Evolutionary conservation across 2,329 filamentous ascomycete genomes (phyloP).

Genomic region (Coniosporium tulheliwenetii): DNA sequence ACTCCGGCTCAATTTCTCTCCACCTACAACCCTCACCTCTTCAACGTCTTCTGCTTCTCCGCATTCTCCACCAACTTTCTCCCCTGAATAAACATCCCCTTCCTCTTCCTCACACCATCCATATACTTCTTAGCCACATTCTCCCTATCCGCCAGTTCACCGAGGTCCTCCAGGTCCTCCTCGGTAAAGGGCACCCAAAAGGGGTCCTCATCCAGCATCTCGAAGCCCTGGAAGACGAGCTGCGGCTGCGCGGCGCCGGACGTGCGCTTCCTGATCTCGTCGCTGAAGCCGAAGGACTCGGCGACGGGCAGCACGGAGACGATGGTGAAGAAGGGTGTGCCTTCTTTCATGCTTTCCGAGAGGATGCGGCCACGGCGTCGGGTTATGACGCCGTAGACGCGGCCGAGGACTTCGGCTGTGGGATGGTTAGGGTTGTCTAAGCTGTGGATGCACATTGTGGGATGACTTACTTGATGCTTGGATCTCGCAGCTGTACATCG

Average conservation of each 20-base stretch:
- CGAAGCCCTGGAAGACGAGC: conserved; percentile 83
- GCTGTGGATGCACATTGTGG: conserved; percentile 2
- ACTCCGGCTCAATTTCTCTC: too few species aligned
- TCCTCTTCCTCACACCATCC: conserved; percentile 71
- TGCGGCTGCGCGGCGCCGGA: conserved; percentile 84
- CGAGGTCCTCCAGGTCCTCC: conserved; percentile 89
- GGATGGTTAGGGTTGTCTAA: conserved; percentile 5
- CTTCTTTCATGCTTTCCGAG: conserved; percentile 82
- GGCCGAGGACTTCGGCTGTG: conserved; percentile 74
- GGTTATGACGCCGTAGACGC: conserved; percentile 96
- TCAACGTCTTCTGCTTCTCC: conserved; percentile 75
- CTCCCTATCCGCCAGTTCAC: conserved; percentile 83
- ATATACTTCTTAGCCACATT: conserved; percentile 96
- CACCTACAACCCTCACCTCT: conserved; percentile 26
- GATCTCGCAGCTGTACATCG: conserved; percentile 97
- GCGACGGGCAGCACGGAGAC: conserved; percentile 76
- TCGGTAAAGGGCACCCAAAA: conserved; percentile 97
- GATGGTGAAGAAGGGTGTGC: conserved; percentile 93
- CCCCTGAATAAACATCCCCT: conserved; percentile 74
- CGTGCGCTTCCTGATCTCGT: conserved; percentile 91
- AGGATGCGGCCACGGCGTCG: conserved; percentile 79
- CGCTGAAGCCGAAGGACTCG: conserved; percentile 88
- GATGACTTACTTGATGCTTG: conserved; percentile 63
- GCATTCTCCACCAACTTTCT: conserved; percentile 59
- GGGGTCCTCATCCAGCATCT: conserved; percentile 86